Evolutionary conservation across 1,139 yeast genomes (phyloP).

Genomic region (Geotrichum aggregatum): DNA sequence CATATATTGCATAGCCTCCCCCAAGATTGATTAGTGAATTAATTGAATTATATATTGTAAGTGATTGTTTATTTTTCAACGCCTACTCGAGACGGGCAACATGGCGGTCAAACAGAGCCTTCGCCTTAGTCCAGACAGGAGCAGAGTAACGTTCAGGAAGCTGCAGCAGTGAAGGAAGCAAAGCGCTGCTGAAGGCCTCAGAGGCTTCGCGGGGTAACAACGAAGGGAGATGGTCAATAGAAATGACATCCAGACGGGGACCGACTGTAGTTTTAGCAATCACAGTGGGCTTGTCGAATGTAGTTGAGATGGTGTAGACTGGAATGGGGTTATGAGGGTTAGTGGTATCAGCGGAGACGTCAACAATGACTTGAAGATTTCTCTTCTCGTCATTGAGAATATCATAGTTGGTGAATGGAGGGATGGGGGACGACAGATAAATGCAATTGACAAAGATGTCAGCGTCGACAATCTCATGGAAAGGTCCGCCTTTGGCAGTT

Average conservation of each 20-base stretch:
- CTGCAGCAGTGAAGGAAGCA: constrained; percentile 81
- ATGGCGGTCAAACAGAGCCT: constrained; percentile 74
- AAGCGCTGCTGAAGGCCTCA: constrained; percentile 79
- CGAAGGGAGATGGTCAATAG: constrained; percentile 96
- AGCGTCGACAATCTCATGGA: constrained; percentile 77
- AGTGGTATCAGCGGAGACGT: constrained; percentile 97
- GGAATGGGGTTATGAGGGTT: constrained; percentile 98
- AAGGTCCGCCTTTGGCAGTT: constrained; percentile 96
- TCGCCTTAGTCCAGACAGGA: constrained; percentile 90
- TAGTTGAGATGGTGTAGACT: constrained; percentile 83
- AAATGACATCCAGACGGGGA: constrained; percentile 73
- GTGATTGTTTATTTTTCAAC: no score
- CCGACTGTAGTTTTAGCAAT: constrained; percentile 71
- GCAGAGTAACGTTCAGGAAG: constrained; percentile 76
- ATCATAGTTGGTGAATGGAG: constrained; percentile 78
- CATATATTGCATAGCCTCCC: no score
- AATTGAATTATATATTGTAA: no score
- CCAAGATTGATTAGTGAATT: no score
- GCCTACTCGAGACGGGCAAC: constrained; percentile 42
- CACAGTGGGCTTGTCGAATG: constrained; percentile 86
- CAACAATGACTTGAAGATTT: constrained; percentile 86
- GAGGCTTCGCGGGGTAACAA: constrained; percentile 95
- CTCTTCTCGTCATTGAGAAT: constrained; percentile 61
- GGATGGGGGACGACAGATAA: constrained; percentile 85
- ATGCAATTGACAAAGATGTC: constrained; percentile 95